Evolutionary conservation across 306 rosid genomes (phyloP).

Genomic region (Sphenostylis stenocarpa): DNA sequence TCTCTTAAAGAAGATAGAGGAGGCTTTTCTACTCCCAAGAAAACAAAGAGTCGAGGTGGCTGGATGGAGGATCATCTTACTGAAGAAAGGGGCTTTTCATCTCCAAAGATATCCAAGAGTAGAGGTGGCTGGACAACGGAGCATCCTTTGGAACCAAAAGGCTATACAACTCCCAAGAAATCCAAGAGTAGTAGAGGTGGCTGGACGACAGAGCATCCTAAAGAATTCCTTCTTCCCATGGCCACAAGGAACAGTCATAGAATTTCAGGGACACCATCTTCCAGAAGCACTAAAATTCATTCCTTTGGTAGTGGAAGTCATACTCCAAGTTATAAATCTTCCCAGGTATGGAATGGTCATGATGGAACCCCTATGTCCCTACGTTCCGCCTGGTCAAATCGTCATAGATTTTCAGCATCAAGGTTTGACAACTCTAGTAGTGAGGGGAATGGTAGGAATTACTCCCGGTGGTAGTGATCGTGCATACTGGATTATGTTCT

Average conservation of each 20-base stretch:
- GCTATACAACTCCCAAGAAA: slow-evolving; percentile 32
- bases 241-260: slow-evolving; percentile 40
- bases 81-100: slow-evolving; percentile 32
- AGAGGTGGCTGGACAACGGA: slow-evolving; percentile 53
- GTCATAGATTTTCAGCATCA: slow-evolving; percentile 48
- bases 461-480: slow-evolving; percentile 54
- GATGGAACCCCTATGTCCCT: slow-evolving; percentile 45
- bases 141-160: slow-evolving; percentile 46
- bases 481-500: neutral
- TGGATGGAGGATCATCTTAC: slow-evolving; percentile 51
- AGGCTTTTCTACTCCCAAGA: slow-evolving; percentile 41
- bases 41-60: slow-evolving; percentile 51
- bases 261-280: slow-evolving; percentile 48
- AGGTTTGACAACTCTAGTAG: slow-evolving; percentile 53
- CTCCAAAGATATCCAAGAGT: slow-evolving; percentile 36
- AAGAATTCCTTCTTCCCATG: slow-evolving; percentile 45
- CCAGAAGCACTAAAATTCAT: slow-evolving; percentile 30
- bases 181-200: slow-evolving; percentile 44
- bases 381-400: slow-evolving; percentile 32
- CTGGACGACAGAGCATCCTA: slow-evolving; percentile 45
- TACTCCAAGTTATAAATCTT: slow-evolving; percentile 37
- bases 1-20: slow-evolving; percentile 41
- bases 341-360: slow-evolving; percentile 33
- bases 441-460: slow-evolving; percentile 46
- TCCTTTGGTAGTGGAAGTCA: slow-evolving; percentile 38